Evolutionary conservation across 208 protist species (phyloP).

Genomic region (Phytomonas serpens): DNA sequence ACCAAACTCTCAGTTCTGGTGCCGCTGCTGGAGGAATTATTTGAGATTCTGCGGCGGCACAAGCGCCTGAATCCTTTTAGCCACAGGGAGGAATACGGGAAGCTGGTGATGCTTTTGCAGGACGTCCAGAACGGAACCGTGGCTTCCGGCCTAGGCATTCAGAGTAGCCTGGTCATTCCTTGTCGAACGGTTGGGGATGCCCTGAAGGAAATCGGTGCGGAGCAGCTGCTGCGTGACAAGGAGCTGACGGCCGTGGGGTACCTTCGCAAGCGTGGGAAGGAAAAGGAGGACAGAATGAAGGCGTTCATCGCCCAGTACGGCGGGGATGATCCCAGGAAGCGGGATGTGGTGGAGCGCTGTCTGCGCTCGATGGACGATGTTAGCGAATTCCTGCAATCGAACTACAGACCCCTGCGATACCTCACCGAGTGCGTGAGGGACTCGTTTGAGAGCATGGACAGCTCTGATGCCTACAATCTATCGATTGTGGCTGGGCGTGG

Average conservation of each 20-base stretch:
- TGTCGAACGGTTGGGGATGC: constrained; percentile 80
- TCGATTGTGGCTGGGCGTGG: constrained; percentile 32
- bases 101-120: constrained; percentile 95
- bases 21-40: constrained; percentile 81
- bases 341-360: constrained; percentile 62
- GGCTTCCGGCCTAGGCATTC: constrained; percentile 31
- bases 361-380: constrained; percentile 95
- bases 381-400: constrained; percentile 76
- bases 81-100: constrained; percentile 93
- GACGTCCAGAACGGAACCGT: constrained; percentile 78
- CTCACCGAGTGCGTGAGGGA: constrained; percentile 42
- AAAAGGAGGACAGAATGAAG: constrained; percentile 54
- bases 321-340: constrained; percentile 18
- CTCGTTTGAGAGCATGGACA: constrained; percentile 50
- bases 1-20: constrained; percentile 23
- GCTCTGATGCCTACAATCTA: constrained; percentile 25
- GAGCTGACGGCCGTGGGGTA: constrained; percentile 54
- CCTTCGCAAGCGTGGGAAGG: constrained; percentile 22
- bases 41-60: constrained; percentile 94
- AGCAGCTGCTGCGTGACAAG: constrained; percentile 56
- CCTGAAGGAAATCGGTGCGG: constrained; percentile 35
- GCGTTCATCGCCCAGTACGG: constrained; percentile 48
- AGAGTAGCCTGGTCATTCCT: constrained; percentile 53
- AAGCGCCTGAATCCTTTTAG: constrained; percentile 96
- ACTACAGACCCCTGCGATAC: constrained; percentile 60